Percentiles rank a stretch among this genome's conserved stretches.
Evolutionary conservation across 805 yeast genomes (phyloP).

Genomic region (Metschnikowia koreensis): DNA sequence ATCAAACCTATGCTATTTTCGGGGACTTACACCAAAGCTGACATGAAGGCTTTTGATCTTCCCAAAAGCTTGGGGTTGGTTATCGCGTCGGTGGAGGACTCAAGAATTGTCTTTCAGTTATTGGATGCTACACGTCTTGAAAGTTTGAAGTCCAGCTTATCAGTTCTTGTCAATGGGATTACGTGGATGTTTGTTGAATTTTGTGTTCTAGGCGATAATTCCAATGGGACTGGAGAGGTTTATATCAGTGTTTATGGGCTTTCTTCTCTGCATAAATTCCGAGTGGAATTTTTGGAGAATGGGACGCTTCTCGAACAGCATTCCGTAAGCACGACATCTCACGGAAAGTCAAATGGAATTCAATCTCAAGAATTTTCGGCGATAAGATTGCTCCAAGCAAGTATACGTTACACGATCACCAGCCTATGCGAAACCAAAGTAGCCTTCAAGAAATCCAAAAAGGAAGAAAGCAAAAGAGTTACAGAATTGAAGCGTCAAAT

Average conservation of each 20-base stretch:
- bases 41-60: background rate
- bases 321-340: slow-evolving; percentile 30
- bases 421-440: slow-evolving; percentile 23
- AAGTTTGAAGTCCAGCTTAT: slow-evolving; percentile 10
- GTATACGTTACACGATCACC: slow-evolving; percentile 32
- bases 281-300: slow-evolving; percentile 27
- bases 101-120: slow-evolving; percentile 27
- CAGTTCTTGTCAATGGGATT: slow-evolving; percentile 31
- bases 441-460: slow-evolving; percentile 32
- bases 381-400: slow-evolving; percentile 30
- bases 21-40: slow-evolving; percentile 19
- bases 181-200: slow-evolving; percentile 32
- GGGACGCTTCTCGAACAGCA: slow-evolving; percentile 21
- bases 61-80: slow-evolving; percentile 15
- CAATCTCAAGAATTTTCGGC: slow-evolving; percentile 18
- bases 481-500: slow-evolving; percentile 33
- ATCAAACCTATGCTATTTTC: slow-evolving; percentile 30
- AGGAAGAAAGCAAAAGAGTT: slow-evolving; percentile 37
- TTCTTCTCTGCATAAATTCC: slow-evolving; percentile 37
- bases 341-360: background rate
- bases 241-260: slow-evolving; percentile 34
- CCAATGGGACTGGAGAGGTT: slow-evolving; percentile 11
- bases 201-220: slow-evolving; percentile 7
- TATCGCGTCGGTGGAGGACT: slow-evolving; percentile 28
- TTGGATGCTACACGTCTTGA: slow-evolving; percentile 16